Percentiles rank a stretch among this genome's conserved stretches.
These are phyloP conservation scores for Penicillium antarcticum DNA, from an alignment of 495 filamentous ascomycete species.

Conservation along the genomic window DNA sequence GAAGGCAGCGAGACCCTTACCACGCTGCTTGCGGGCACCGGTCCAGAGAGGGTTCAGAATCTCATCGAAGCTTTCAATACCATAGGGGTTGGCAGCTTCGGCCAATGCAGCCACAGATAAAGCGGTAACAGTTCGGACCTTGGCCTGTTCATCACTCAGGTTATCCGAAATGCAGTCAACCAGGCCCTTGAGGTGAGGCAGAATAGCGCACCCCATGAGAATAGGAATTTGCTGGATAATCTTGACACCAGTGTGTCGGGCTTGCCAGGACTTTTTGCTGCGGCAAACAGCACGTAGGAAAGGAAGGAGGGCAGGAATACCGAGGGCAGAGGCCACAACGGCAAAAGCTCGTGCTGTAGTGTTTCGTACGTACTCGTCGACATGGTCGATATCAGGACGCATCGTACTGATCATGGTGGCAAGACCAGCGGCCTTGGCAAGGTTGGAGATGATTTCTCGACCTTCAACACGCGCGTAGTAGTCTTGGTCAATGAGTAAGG, in stretches of 20 bases:
- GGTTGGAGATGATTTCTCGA: conserved; percentile 96
- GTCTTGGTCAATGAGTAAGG: conserved; percentile 96
- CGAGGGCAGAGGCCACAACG: conserved; percentile 93
- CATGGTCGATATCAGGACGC: conserved; percentile 98
- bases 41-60: conserved; percentile 98
- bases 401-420: conserved; percentile 99
- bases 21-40: conserved; percentile 89
- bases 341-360: conserved; percentile 97
- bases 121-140: conserved; percentile 93
- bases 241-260: conserved; percentile 98
- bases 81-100: conserved; percentile 95
- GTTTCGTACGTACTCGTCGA: conserved; percentile 98
- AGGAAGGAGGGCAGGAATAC: conserved; percentile 90
- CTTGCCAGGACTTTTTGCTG: conserved; percentile 99
- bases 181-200: conserved; percentile 92
- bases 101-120: conserved; percentile 94
- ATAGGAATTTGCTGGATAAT: conserved; percentile 99
- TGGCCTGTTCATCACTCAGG: conserved; percentile 95
- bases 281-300: conserved; percentile 94
- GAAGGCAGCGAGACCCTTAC: conserved; percentile 93
- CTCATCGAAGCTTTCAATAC: conserved; percentile 98
- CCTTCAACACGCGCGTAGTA: conserved; percentile 99
- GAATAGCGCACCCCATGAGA: conserved; percentile 94
- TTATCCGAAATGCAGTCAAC: conserved; percentile 97
- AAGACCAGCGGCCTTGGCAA: conserved; percentile 93